Conservation (phyloP, 169 alveolate species). For the Plasmodium gallinaceum region DNA sequence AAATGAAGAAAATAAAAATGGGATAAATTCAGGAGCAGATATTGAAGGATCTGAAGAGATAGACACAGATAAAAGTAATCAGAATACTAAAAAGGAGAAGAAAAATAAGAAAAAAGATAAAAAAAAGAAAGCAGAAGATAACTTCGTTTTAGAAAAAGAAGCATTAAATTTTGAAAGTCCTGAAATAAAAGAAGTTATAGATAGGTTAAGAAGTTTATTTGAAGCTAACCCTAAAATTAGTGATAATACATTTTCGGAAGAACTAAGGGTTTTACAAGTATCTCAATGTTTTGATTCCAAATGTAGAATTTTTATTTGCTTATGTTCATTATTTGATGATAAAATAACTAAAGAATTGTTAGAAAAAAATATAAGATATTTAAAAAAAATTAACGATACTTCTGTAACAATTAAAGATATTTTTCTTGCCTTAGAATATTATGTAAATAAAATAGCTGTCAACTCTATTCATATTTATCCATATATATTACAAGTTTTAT, state of each 20-base stretch:
- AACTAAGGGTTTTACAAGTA: conserved; percentile 92
- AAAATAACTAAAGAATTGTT: conserved; percentile 76
- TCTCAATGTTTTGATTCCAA: conserved; percentile 92
- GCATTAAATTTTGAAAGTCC: conserved; percentile 83
- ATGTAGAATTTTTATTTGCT: conserved; percentile 85
- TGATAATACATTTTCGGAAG: conserved; percentile 88
- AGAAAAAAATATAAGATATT: conserved; percentile 81
- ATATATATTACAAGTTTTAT: conserved; percentile 86
- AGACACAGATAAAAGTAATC: conserved; percentile 61
- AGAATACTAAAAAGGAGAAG: conserved; percentile 40
- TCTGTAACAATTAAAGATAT: conserved; percentile 86
- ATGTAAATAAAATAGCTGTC: conserved; percentile 83
- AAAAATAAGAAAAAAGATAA: conserved; percentile 56
- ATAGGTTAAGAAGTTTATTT: conserved; percentile 82
- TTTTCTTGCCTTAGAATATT: conserved; percentile 86
- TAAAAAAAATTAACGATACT: conserved; percentile 83
- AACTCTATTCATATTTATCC: conserved; percentile 86
- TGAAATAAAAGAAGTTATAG: conserved; percentile 88
- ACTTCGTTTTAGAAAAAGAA: conserved; percentile 79
- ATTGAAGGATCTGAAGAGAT: conserved; percentile 17
- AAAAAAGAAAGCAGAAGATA: conserved; percentile 71
- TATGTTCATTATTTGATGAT: conserved; percentile 83
- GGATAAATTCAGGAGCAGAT: conserved; percentile 73
- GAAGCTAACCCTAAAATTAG: conserved; percentile 78
- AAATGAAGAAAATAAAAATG: conserved; percentile 26